Base-by-base conservation (phyloP, 306 rosid genomes). In the Glycine soja region DNA sequence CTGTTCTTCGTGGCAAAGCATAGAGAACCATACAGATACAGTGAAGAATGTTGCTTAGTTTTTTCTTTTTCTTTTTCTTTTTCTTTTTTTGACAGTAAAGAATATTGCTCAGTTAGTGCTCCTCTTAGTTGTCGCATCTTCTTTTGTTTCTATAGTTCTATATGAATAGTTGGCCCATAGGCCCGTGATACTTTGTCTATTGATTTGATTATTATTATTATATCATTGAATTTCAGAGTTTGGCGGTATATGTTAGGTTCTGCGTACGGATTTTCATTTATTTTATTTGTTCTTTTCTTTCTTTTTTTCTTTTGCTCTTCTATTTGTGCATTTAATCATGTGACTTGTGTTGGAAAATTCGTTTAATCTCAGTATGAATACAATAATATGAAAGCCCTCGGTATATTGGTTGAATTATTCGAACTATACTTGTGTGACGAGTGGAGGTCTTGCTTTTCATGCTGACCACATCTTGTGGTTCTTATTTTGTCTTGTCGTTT, bases 1-100 rank as follows among this genome's bases (percentile, higher is more conserved):
- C 95, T n/a, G 45, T 68, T 0, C 74, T 10, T 46, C 73, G 74
- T 12, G 34, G 47, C 53, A 53, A 80, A 36, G 43, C 42, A 10
- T 74, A 61, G 38, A 19, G 58, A 76, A 64, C 58, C 42, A 43
- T n/a, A 16, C 54, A 24, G 30, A 24, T 24, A 24, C 30, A 24
- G 30, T 24, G 30, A 24, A 24, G 30, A 24, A 24, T 24, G 2
- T 24, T 24, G 30, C 30, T 24, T 19, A 19, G 24, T 19, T 19
- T 19, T 19, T 19, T 19, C 1, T 19, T 19, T 19, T 19, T 19
- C n/a, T n/a, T n/a, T n/a, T n/a, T n/a, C n/a, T n/a, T n/a, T n/a
- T n/a, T n/a, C n/a, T 19, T 19, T 19, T 19, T 19, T 19, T 19
- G 24, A 19, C 24, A 59, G 2, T 30, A 3, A 53, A 71, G 32